phyloP scores from a whole-genome alignment of 2,329 filamentous ascomycete species.

The Westerdykella sp. region DNA sequence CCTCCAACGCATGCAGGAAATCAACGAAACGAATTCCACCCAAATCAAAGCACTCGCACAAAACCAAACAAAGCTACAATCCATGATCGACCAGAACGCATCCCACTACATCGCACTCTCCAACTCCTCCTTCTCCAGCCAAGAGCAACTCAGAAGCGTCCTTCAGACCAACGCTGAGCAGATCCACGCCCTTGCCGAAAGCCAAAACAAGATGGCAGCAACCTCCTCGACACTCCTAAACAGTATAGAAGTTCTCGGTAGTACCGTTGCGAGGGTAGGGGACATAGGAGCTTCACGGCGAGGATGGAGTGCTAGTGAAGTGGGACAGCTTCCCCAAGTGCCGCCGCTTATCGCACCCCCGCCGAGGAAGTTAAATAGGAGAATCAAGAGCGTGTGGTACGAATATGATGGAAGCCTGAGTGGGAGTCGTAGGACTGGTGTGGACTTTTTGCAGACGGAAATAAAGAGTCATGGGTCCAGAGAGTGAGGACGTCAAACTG shows the following conservation, averaged over 20 bases:
- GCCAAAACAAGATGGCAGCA: constrained; percentile 22
- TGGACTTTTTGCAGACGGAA: no score
- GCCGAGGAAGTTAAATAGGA: constrained; percentile 28
- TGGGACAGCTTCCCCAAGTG: neutral
- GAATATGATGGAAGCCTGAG: constrained; percentile 21
- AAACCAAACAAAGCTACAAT: constrained; percentile 23
- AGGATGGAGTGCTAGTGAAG: neutral
- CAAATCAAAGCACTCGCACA: constrained; percentile 32
- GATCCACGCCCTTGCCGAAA: constrained; percentile 22
- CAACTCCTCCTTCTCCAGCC: constrained; percentile 25
- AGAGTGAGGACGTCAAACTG: no score
- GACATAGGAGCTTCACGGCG: constrained; percentile 6
- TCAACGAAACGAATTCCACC: constrained; percentile 30
- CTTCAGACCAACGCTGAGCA: constrained; percentile 24
- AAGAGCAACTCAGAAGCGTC: constrained; percentile 24
- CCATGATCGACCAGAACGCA: no score
- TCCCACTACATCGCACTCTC: constrained; percentile 26
- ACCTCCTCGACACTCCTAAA: constrained; percentile 15
- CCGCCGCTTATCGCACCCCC: constrained; percentile 8
- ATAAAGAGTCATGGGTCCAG: no score
- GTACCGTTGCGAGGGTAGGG: neutral
- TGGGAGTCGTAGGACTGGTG: no score
- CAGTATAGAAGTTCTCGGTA: neutral
- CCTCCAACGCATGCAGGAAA: constrained; percentile 32
- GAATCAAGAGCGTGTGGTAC: constrained; percentile 34